Base-by-base conservation (phyloP, 176 grass and related monocot genomes). In the Poa annua region DNA sequence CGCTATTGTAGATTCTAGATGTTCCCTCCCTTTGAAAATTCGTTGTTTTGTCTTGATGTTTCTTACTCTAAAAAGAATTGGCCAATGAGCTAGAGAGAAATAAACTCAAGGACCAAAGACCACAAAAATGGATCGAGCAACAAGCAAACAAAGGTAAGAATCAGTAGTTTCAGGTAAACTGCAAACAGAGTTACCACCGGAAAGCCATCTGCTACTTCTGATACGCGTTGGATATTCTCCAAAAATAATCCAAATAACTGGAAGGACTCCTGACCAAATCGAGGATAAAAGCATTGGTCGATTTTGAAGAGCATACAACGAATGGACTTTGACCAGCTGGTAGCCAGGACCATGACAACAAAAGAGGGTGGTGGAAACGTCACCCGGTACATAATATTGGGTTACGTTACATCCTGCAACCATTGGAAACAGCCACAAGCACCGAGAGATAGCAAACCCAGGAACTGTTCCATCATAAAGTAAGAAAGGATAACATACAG, bases 1-100 rank as follows among this genome's bases (percentile, higher is more conserved):
- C 24, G 24, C 35, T 84, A 74, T 66, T 36, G 19, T 62, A 74
- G 20, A 79, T 72, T 35, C 59, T 73, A 25, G 39, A 50, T 74
- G 77, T 29, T 56, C 15, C 48, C 26, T 32, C 11, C 24, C 15
- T 76, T 78, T 65, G 69, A 61, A 51, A 68, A 79, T 4, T 15
- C n/a, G 1, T 41, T 17, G 15, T 39, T 47, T 68, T 76, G 53
- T 73, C 77, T 55, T 33, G 49, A 56, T 55, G 87, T 56, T 54
- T 29, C 24, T 33, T 64, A 64, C 13, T 64, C 4, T 33, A 33
- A 64, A 32, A 64, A 1, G 61, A 64, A 64, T 15, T 64, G 61
- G 33, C 26, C 26, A 64, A 56, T 6, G 33, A 65, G 48, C 36
- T 59, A 26, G 71, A 49, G 47, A 33, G 8, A 51, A 42, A 38